Percentiles rank a stretch among this genome's conserved stretches.
These are phyloP conservation scores for Fusarium sp. DNA, from an alignment of 2,329 filamentous ascomycete genomes.

Conservation along the genomic window DNA sequence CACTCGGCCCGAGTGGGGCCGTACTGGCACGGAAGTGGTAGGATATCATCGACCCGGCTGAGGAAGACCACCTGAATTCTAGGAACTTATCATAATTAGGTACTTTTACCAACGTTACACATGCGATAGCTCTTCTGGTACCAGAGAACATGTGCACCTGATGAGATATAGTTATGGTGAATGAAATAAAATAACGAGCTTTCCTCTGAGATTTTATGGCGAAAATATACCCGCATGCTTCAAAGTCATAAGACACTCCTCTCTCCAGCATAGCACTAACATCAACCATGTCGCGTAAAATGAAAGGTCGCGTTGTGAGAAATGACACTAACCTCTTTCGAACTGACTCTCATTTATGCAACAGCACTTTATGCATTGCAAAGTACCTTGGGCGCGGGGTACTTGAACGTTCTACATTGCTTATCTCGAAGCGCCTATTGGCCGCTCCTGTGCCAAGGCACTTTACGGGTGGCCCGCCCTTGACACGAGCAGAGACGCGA, in stretches of 20 bases:
- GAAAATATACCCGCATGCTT: too few relatives aligned
- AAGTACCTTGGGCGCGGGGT: constrained; percentile 1
- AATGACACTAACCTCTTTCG: constrained; percentile 2
- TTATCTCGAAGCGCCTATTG: constrained; percentile 6
- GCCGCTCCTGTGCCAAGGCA: constrained; percentile 6
- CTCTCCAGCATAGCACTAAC: neutral
- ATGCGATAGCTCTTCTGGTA: too few relatives aligned
- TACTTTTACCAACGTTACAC: too few relatives aligned
- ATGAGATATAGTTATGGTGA: too few relatives aligned
- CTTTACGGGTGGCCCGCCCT: constrained; percentile 22
- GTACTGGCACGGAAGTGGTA: neutral
- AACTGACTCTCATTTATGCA: neutral
- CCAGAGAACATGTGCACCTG: too few relatives aligned
- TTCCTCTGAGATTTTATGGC: neutral
- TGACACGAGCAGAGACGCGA: constrained; percentile 30
- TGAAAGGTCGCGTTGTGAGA: constrained; percentile 1
- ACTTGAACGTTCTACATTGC: neutral
- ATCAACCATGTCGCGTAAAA: constrained; percentile 2
- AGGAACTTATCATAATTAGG: too few relatives aligned
- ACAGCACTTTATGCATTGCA: constrained; percentile 8
- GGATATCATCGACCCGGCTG: too few relatives aligned
- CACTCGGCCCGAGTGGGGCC: neutral
- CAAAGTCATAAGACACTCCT: too few relatives aligned
- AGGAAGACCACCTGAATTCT: too few relatives aligned
- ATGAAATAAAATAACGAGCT: too few relatives aligned